Evolutionary conservation across 1,284 basidiomycete genomes (phyloP), one percentile per base, ranked within the genome.

Genomic region (Ceratobasidium sp.): DNA sequence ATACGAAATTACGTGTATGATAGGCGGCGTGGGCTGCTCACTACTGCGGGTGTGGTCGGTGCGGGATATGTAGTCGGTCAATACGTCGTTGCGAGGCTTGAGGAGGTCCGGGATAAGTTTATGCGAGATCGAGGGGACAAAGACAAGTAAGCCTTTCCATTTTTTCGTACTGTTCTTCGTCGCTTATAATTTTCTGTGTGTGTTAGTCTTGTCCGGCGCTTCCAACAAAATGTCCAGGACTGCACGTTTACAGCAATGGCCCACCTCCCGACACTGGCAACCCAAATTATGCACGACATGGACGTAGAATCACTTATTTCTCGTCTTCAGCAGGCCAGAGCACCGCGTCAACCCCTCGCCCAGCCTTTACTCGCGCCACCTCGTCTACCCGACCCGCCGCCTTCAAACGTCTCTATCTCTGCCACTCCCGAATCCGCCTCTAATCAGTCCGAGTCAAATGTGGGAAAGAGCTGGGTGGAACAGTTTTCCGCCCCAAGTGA

Each of bases 181-280:
- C 8, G 8, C 57, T 55, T n/a, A 14, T 49, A 32, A 43, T 35
- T 23, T 70, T 50, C 6, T n/a, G 7, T 52, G 35, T 38, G 50
- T 38, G 46, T 21, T 35, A 73, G 50, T 50, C 63, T 47, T n/a
- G 38, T 62, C 49, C 35, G 57, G 59, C 85, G 95, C 49, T 97
- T 96, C 80, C 84, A 87, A 50, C 89, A 94, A 78, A 95, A 92
- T 64, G 91, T 93, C 77, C 89, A 95, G 75, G 92, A 96, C 79
- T 87, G 89, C 57, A 88, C 89, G 13, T 97, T 91, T 79, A 96
- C 93, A 1, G 84, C 94, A 47, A 88, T 94, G 79, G 90, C 92
- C 0, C 86, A 95, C 41, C 82, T 96, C 9, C 92, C 93, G 0
- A 91, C 91, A 0, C 85, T 97, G 11, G 87, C 89, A 1, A 84